These are phyloP conservation scores for Immersiella caudata DNA, from an alignment of 495 filamentous ascomycete genomes.

Conservation along the genomic window DNA sequence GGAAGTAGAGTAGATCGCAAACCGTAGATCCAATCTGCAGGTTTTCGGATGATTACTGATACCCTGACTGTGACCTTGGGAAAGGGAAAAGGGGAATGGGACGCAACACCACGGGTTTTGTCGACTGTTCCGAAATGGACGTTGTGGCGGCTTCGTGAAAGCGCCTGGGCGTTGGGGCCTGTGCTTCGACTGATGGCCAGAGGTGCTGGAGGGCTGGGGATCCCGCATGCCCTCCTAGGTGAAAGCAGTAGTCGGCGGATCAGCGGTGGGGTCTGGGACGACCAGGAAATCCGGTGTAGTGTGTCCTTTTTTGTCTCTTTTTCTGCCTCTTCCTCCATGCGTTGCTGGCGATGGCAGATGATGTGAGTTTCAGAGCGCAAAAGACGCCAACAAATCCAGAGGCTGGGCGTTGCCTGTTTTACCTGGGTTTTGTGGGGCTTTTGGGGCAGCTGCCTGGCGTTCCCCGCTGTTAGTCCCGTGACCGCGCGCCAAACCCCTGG, in stretches of 20 bases:
- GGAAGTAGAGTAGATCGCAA: not conserved
- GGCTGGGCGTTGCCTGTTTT: slow-evolving; percentile 27
- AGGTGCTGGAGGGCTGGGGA: slow-evolving; percentile 43
- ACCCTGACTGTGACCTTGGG: too few species aligned
- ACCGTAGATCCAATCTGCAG: too few species aligned
- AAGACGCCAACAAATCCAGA: not conserved
- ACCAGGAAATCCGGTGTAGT: slow-evolving; percentile 36
- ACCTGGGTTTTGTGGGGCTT: slow-evolving; percentile 21
- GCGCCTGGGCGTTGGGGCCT: too few species aligned
- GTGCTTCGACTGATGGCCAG: not conserved
- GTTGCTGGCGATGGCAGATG: not conserved
- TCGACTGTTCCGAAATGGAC: too few species aligned
- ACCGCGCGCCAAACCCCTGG: slow-evolving; percentile 16
- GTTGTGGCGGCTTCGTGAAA: too few species aligned
- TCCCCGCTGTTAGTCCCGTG: slow-evolving; percentile 20
- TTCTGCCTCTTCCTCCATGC: not conserved
- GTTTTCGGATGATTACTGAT: too few species aligned
- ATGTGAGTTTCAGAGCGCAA: not conserved
- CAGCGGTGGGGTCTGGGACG: slow-evolving; percentile 55
- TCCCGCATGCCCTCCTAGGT: slow-evolving; percentile 56
- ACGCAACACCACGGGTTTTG: too few species aligned
- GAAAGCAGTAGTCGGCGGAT: slow-evolving; percentile 39
- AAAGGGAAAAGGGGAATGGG: too few species aligned
- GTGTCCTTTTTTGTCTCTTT: slow-evolving; percentile 13
- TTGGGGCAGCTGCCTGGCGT: slow-evolving; percentile 3